phyloP scores from a whole-genome alignment of 2,329 filamentous ascomycete species.

The Myriosclerotinia scirpicola region DNA sequence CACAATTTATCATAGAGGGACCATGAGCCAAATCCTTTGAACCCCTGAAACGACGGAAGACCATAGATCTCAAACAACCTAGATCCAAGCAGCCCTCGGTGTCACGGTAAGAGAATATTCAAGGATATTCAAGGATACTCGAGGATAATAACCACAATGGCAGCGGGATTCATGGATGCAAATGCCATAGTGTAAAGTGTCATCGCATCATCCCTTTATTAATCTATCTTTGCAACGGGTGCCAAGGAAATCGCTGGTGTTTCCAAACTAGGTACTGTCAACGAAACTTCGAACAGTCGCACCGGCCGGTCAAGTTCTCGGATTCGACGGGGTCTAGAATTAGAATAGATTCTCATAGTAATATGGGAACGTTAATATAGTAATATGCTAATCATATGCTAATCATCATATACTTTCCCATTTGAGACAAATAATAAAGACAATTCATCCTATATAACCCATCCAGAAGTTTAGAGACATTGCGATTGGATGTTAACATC shows the following conservation, averaged over 20 bases:
- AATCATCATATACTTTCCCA: too few relatives aligned
- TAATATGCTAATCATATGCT: too few relatives aligned
- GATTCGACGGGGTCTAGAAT: not conserved
- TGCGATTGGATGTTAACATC: conserved; percentile 14
- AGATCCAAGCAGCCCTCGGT: conserved; percentile 17
- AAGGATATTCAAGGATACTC: conserved; percentile 11
- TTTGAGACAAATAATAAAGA: not conserved
- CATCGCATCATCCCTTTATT: conserved; percentile 18
- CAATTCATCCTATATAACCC: not conserved
- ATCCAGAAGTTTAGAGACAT: not conserved
- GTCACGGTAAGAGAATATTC: conserved; percentile 1
- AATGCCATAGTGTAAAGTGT: conserved; percentile 19
- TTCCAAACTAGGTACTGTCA: conserved; percentile 15
- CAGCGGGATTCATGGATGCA: conserved; percentile 14
- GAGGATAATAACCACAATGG: conserved; percentile 20
- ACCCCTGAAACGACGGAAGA: conserved; percentile 17
- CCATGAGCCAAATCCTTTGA: conserved; percentile 7
- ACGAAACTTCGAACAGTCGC: conserved; percentile 18
- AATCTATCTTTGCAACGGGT: conserved; percentile 21
- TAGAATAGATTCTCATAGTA: not conserved
- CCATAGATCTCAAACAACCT: conserved; percentile 19
- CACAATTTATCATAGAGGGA: conserved; percentile 14
- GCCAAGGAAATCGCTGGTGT: conserved; percentile 22
- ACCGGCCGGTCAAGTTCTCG: not conserved
- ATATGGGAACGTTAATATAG: not conserved